Evolutionary conservation across 306 rosid genomes (phyloP), one percentile per base, ranked within the genome.

Genomic region (Pterocarpus macrocarpus): DNA sequence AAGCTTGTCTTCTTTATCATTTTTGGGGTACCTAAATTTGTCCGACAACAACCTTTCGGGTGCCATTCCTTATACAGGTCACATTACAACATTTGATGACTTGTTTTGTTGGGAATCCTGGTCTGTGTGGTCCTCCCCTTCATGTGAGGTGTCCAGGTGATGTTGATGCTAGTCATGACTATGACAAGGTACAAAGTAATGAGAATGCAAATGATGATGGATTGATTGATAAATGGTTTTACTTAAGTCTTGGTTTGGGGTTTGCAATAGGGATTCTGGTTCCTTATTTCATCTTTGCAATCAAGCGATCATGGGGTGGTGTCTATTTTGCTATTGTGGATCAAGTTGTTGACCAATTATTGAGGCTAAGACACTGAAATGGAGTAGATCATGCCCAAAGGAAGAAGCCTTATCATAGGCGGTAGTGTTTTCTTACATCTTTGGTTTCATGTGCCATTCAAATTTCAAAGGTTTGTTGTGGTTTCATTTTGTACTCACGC

Each of bases 231-330:
- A 67, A 74, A 2, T 82, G 86, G 87, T 88, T 90, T 82, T 86
- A 84, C 81, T 43, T 84, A 72, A 82, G 89, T 56, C 80, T 82
- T 82, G 93, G 90, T 53, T 67, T 87, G 84, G 93, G 90, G 38
- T 82, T 84, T 79, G 86, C 87, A 57, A 73, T 78, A 17, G 87
- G 86, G 5, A 11, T 79, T 44, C 49, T 86, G 2, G 82, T 83
- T 72, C 88, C 91, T 57, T 85, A 14, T 64, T 7, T 88, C 64
- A 57, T 87, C 77, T 69, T 90, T 16, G 45, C 71, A 41, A 38
- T 68, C 5, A 87, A 72, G 75, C 76, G 39, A 41, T 73, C 91
- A 3, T 83, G 90, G 90, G 36, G 87, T 36, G 77, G 56, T 58
- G 83, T 82, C 8, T 87, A 73, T 41, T 90, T 85, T 68, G 33